Conservation (phyloP, 2,329 filamentous ascomycete species). For the Neoarthrinium moseri region DNA sequence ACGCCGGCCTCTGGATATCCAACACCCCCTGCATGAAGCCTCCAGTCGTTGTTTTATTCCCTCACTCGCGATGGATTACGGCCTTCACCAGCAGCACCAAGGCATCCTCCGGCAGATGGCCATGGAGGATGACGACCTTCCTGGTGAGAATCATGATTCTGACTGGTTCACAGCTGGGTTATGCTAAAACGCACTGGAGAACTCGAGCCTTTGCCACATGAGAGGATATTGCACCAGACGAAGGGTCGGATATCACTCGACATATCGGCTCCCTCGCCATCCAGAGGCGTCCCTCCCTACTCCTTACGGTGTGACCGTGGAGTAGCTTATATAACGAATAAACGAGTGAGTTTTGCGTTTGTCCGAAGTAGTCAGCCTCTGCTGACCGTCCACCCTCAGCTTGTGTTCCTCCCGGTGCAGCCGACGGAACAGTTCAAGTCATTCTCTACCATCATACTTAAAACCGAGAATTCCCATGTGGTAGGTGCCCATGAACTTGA, state of each 20-base stretch:
- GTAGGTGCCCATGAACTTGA: slow-evolving; percentile 24
- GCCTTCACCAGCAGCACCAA: slow-evolving; percentile 42
- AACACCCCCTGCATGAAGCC: slow-evolving; percentile 5
- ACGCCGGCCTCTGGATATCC: background rate
- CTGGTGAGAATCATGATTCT: slow-evolving; percentile 52
- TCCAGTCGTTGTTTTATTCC: background rate
- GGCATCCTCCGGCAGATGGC: slow-evolving; percentile 39
- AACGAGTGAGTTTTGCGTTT: slow-evolving; percentile 58
- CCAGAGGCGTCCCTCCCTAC: slow-evolving; percentile 62
- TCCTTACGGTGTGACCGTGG: slow-evolving; percentile 73
- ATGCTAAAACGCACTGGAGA: slow-evolving; percentile 76
- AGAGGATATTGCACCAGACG: slow-evolving; percentile 78
- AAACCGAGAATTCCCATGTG: slow-evolving; percentile 82
- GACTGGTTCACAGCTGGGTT: slow-evolving; percentile 65
- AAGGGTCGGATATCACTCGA: slow-evolving; percentile 76
- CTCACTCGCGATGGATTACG: slow-evolving; percentile 30
- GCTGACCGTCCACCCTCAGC: slow-evolving; percentile 42
- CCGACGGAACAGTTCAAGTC: slow-evolving; percentile 73
- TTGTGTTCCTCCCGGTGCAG: slow-evolving; percentile 81
- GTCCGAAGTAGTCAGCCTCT: slow-evolving; percentile 10
- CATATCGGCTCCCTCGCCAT: slow-evolving; percentile 68
- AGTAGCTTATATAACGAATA: slow-evolving; percentile 78
- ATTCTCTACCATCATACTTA: slow-evolving; percentile 85
- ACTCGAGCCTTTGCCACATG: slow-evolving; percentile 82
- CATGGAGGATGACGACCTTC: slow-evolving; percentile 23